A percentile compares a stretch with the other conserved stretches of the same genome.
Evolutionary conservation across 768 basidiomycete species (phyloP).

Genomic region (Hortiboletus campestris): DNA sequence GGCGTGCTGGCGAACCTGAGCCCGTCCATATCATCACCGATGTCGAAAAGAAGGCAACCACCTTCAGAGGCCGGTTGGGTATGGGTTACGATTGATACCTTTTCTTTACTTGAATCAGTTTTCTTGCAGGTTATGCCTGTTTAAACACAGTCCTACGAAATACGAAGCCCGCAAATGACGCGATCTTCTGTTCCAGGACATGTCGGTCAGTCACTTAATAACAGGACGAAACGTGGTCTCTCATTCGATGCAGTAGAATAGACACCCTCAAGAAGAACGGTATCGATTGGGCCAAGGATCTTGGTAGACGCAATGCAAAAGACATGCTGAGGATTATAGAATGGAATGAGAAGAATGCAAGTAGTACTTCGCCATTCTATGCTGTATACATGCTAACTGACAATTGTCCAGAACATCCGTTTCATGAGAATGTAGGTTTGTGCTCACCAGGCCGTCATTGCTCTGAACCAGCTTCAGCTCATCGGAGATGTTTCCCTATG

Average conservation of each 20-base stretch:
- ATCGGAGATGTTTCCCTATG: constrained; percentile 92
- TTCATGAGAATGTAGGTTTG: constrained; percentile 65
- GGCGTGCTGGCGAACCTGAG: constrained; percentile 38
- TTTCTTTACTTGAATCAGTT: constrained; percentile 1
- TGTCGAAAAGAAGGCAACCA: constrained; percentile 62
- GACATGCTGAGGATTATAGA: constrained; percentile 74
- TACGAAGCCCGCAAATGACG: constrained; percentile 58
- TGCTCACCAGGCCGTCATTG: not conserved
- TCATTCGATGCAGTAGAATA: constrained; percentile 42
- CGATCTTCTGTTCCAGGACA: constrained; percentile 75
- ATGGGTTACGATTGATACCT: constrained; percentile 4
- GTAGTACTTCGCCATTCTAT: constrained; percentile 20
- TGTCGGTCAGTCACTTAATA: constrained; percentile 43
- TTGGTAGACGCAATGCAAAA: constrained; percentile 71
- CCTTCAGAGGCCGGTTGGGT: constrained; percentile 68
- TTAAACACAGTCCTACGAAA: constrained; percentile 80
- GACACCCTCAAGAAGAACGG: constrained; percentile 80
- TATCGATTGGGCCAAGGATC: constrained; percentile 75
- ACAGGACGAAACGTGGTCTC: not conserved
- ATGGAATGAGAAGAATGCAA: constrained; percentile 87
- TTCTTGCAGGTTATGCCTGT: constrained; percentile 66
- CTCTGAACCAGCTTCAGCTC: constrained; percentile 38
- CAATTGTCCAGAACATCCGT: constrained; percentile 53
- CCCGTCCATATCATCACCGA: constrained; percentile 69
- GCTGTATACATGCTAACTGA: not conserved